Conservation (phyloP, 2,329 filamentous ascomycete genomes). For the Mariannaea sp. region DNA sequence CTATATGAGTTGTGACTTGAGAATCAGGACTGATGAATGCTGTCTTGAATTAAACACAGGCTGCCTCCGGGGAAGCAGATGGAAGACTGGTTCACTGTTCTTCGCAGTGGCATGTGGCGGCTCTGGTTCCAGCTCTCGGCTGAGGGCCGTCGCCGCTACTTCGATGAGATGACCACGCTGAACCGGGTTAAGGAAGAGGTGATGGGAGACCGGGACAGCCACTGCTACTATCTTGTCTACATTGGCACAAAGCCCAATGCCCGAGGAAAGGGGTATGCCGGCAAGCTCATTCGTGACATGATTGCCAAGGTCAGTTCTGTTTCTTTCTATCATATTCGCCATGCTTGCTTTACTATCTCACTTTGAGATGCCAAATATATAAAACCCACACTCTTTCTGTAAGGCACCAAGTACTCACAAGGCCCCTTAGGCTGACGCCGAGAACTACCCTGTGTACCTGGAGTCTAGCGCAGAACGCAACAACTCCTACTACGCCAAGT, state of each 20-base stretch:
- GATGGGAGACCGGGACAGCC: conserved; percentile 67
- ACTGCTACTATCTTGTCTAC: conserved; percentile 84
- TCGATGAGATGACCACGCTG: conserved; percentile 74
- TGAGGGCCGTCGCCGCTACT: conserved; percentile 76
- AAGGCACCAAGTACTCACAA: too few species aligned
- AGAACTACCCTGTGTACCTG: conserved; percentile 73
- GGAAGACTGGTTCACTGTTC: conserved; percentile 72
- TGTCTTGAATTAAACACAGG: conserved; percentile 50
- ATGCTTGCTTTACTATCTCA: too few species aligned
- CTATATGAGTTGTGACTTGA: too few species aligned
- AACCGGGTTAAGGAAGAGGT: conserved; percentile 72
- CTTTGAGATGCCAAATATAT: too few species aligned
- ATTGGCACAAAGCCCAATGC: conserved; percentile 75
- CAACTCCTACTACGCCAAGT: conserved; percentile 72
- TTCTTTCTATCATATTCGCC: not conserved
- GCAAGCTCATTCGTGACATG: conserved; percentile 72
- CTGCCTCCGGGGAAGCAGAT: conserved; percentile 75
- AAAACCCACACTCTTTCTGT: too few species aligned
- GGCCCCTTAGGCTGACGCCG: conserved; percentile 69
- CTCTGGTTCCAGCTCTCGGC: conserved; percentile 73
- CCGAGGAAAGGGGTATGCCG: conserved; percentile 73
- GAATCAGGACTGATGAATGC: conserved; percentile 9
- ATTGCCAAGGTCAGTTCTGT: conserved; percentile 57
- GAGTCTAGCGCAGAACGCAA: conserved; percentile 76
- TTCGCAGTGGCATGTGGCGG: conserved; percentile 79